phyloP scores from a whole-genome alignment of 108 stramenopile species.

The Nitzschia sp. region DNA sequence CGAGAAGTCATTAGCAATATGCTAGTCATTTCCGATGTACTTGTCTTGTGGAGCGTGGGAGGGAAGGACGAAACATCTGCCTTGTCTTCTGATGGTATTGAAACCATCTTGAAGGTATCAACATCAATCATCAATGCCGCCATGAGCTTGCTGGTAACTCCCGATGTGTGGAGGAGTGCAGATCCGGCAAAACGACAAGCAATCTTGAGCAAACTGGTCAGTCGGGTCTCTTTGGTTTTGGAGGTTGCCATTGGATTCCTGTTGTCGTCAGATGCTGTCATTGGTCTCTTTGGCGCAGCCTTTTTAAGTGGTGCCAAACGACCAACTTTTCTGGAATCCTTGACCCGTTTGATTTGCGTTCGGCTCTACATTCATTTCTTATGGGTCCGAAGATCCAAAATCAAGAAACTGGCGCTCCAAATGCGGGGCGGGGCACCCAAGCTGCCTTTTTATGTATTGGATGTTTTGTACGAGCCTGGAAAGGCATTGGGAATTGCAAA shows the following conservation, averaged over 20 bases:
- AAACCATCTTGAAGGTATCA: slow-evolving; percentile 26
- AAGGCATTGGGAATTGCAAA: slow-evolving; percentile 59
- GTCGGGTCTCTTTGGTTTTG: slow-evolving; percentile 51
- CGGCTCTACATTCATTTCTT: slow-evolving; percentile 79
- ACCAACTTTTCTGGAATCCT: slow-evolving; percentile 36
- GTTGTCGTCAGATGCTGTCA: slow-evolving; percentile 53
- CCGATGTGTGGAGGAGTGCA: slow-evolving; percentile 58
- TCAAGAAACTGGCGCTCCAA: slow-evolving; percentile 36
- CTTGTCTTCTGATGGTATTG: slow-evolving; percentile 10
- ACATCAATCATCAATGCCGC: slow-evolving; percentile 55
- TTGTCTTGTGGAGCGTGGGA: slow-evolving; percentile 52
- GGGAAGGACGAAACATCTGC: slow-evolving; percentile 14
- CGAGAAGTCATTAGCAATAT: slow-evolving; percentile 64
- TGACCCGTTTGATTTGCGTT: slow-evolving; percentile 48
- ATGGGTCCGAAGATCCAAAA: slow-evolving; percentile 54
- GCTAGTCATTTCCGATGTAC: slow-evolving; percentile 69
- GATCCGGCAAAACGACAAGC: slow-evolving; percentile 67
- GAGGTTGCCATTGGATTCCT: slow-evolving; percentile 64
- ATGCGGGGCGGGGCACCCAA: slow-evolving; percentile 63
- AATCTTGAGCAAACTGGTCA: slow-evolving; percentile 63
- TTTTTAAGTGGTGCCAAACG: slow-evolving; percentile 14
- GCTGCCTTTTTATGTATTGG: slow-evolving; percentile 58
- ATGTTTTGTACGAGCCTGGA: slow-evolving; percentile 58
- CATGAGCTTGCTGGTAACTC: slow-evolving; percentile 68
- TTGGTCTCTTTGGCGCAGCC: slow-evolving; percentile 15